Evolutionary conservation across 345 rosid genomes (phyloP), one percentile per base, ranked within the genome.

Genomic region (Raphanus sativus): DNA sequence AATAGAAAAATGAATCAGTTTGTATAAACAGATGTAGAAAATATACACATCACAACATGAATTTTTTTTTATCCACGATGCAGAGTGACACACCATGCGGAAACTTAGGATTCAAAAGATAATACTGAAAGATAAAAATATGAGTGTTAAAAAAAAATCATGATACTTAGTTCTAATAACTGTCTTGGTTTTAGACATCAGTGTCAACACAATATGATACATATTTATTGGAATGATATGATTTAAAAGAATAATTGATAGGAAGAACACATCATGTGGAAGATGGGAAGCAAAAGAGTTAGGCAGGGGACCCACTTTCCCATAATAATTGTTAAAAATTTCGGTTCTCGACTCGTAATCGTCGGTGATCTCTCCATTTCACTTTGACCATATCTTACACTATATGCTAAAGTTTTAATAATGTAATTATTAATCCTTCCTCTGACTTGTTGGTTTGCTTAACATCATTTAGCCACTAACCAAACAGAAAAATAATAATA

Each of bases 311-410:
- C 84, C 83, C 79, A 61, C 62, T 59, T 17, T 67, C 74, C 73
- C 81, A 54, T 68, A 5, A n/a, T 13, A 67, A 74, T 82, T 42
- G 28, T 67, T 40, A 64, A 60, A 60, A 50, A n/a, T 79, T 81
- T 83, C 70, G 73, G 62, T 77, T 70, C 71, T 71, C 38, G 26
- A 58, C 54, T 69, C 78, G 16, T 76, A 75, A 75, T 76, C 86
- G 83, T 88, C 86, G 85, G 85, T 88, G 85, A 73, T 79, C 84
- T 79, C 83, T 73, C 83, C 58, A 67, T 72, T 60, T 78, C 81
- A 60, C 64, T 65, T 77, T 77, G 67, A 77, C 65, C 17, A 52
- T 1, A 16, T 69, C 8, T 8, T 8, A 21, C 21, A 21, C 8
- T 2, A 7, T 24, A 24, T 24, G 24, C n/a, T 58, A 3, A 9